A percentile compares a stretch with the other conserved stretches of the same genome.
phyloP scores from a whole-genome alignment of 2,329 filamentous ascomycete species.

The Alternaria consortialis region DNA sequence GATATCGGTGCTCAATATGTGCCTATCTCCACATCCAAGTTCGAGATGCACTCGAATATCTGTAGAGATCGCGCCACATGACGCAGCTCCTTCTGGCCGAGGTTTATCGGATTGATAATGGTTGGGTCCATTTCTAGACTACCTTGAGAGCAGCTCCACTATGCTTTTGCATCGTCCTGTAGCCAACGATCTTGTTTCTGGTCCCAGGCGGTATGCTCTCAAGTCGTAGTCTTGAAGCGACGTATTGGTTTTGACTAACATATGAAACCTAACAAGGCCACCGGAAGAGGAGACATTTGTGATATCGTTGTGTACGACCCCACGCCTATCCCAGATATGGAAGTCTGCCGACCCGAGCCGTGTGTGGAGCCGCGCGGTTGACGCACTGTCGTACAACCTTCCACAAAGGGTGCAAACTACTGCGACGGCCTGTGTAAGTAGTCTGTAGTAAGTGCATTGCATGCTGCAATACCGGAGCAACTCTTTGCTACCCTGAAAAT shows the following conservation, averaged over 20 bases:
- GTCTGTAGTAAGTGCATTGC: conserved; percentile 12
- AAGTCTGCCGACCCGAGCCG: conserved; percentile 21
- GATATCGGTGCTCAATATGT: not conserved
- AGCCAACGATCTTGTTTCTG: not conserved
- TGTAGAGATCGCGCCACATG: not conserved
- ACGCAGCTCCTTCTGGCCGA: conserved; percentile 1
- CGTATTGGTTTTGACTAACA: not conserved
- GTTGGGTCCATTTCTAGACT: not conserved
- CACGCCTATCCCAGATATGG: conserved; percentile 9
- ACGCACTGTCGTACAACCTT: conserved; percentile 10
- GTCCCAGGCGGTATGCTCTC: not conserved
- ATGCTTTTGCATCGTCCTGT: not conserved
- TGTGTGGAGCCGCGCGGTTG: conserved; percentile 23
- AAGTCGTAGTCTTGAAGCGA: not conserved
- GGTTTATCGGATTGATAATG: not conserved
- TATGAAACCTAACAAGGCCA: not conserved
- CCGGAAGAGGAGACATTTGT: conserved; percentile 1
- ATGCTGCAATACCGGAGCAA: conserved; percentile 10
- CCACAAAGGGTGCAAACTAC: conserved; percentile 2
- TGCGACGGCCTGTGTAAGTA: conserved; percentile 1
- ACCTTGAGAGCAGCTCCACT: not conserved
- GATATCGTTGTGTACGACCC: not conserved
- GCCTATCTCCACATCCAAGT: not conserved
- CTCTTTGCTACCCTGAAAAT: conserved; percentile 2
- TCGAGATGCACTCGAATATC: not conserved